Evolutionary conservation across 2,329 filamentous ascomycete genomes (phyloP).

Genomic region (Thyridium curvatum): DNA sequence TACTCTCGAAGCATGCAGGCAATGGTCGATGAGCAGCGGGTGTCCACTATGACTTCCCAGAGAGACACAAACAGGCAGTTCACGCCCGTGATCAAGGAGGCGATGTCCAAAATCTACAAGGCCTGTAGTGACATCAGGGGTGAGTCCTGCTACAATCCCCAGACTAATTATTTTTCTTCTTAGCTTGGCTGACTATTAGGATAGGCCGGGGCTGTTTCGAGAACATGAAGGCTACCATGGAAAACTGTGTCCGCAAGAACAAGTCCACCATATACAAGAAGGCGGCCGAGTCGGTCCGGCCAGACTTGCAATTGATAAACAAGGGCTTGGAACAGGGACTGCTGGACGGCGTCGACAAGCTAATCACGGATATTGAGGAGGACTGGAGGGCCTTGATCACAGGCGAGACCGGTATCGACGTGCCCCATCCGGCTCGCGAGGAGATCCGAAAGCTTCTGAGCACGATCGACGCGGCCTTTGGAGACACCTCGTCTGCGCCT

Average conservation of each 20-base stretch:
- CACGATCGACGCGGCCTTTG: slow-evolving; percentile 7
- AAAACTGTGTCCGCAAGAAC: slow-evolving; percentile 28
- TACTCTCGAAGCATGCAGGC: slow-evolving; percentile 28
- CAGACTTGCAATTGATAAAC: slow-evolving; percentile 28
- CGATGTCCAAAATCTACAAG: slow-evolving; percentile 40
- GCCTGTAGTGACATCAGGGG: slow-evolving; percentile 36
- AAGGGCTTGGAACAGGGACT: slow-evolving; percentile 26
- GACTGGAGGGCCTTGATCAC: slow-evolving; percentile 46
- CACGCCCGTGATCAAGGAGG: slow-evolving; percentile 34
- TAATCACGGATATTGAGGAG: slow-evolving; percentile 43
- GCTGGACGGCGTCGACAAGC: slow-evolving; percentile 38
- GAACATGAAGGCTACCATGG: slow-evolving; percentile 48
- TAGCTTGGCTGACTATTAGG: too few relatives aligned
- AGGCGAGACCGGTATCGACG: slow-evolving; percentile 21
- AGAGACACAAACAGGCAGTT: slow-evolving; percentile 49
- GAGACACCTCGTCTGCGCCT: too few relatives aligned
- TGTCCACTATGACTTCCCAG: slow-evolving; percentile 35
- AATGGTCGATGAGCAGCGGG: slow-evolving; percentile 16
- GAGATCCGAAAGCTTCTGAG: slow-evolving; percentile 5
- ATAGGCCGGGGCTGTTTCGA: slow-evolving; percentile 34
- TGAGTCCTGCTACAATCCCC: slow-evolving; percentile 3
- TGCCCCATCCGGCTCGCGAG: slow-evolving; percentile 2
- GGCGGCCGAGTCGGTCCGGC: slow-evolving; percentile 33
- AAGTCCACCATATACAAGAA: slow-evolving; percentile 42
- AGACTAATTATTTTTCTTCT: slow-evolving; percentile 1